Base-by-base conservation (phyloP, 495 filamentous ascomycete species). In the Paragyromitra xinjiangensis region DNA sequence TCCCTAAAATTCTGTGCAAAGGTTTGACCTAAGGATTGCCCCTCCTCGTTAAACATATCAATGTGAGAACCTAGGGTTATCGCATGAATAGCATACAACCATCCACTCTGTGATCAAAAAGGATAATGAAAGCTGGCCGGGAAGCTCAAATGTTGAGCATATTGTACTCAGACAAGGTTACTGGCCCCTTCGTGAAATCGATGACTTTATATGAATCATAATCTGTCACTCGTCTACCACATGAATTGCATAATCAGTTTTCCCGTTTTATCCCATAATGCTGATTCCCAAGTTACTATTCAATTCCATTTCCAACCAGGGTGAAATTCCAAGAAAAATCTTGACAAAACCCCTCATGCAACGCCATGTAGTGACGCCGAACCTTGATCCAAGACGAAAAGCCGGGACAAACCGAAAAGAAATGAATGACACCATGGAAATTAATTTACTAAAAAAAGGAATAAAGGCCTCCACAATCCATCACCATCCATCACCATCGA, bases 401-500 rank as follows among this genome's bases (percentile, higher is more conserved):
- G 40, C 6, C 6, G n/a, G 45, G 53, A 51, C 9, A 63, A 8
- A 37, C 6, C 14, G 7, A 16, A 40, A 71, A 7, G 29, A 58
- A 64, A 56, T 7, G 29, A 62, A 64, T 8, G 16, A 24, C 12
- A 34, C 6, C 5, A 51, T 37, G n/a, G 11, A 29, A 7, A 71
- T 22, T 16, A 62, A 58, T 9, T 6, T n/a, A 14, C 8, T n/a
- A n/a, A 11, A 26, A 11, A 26, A n/a, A 42, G 1, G 34, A 61
- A 24, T 9, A 39, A 44, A 26, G 29, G 29, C 29, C 2, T 34
- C 29, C 29, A 34, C 29, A 34, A 66, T 16, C 51, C 37, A 22
- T 65, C 51, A 77, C 77, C 77, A 79, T 16, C 77, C 76, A 11
- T 78, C 76, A n/a, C 74, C 24, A 40, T 78, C 53, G n/a, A 45